These are phyloP conservation scores for Salix exigua DNA, from an alignment of 345 rosid species.

Conservation along the genomic window DNA sequence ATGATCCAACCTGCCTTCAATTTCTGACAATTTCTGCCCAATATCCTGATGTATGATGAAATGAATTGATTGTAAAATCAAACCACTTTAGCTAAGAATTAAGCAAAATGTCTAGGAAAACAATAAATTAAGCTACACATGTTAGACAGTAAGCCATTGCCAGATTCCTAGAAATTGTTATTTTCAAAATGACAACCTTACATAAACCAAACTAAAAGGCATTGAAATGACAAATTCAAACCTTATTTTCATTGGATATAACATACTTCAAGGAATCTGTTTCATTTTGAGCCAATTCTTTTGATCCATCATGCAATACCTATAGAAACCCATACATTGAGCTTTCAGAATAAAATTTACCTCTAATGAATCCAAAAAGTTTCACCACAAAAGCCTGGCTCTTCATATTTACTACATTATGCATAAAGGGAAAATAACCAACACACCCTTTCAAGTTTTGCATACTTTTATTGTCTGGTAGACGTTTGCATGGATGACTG, in stretches of 20 bases:
- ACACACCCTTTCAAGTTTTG: constrained; percentile 74
- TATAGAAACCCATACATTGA: constrained; percentile 35
- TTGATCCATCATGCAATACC: constrained; percentile 87
- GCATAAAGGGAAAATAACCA: constrained; percentile 53
- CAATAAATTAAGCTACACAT: background rate
- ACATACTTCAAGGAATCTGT: constrained; percentile 55
- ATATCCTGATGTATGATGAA: constrained; percentile 47
- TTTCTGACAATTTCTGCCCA: constrained; percentile 79
- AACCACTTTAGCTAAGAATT: constrained; percentile 1
- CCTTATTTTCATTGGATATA: constrained; percentile 70
- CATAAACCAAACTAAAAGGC: background rate
- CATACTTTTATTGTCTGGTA: constrained; percentile 99
- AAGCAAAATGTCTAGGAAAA: background rate
- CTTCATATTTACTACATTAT: constrained; percentile 23
- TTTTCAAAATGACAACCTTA: background rate
- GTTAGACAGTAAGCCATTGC: background rate
- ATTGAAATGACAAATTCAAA: constrained; percentile 25
- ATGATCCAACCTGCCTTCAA: constrained; percentile 70
- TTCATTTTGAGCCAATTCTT: constrained; percentile 87
- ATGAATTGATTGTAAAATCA: background rate
- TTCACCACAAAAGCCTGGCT: constrained; percentile 20
- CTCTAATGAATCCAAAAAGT: background rate
- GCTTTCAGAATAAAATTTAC: constrained; percentile 10
- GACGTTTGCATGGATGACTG: constrained; percentile 95
- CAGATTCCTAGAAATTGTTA: background rate